phyloP scores from a whole-genome alignment of 106 monocot genomes.

The Allium cepa region DNA sequence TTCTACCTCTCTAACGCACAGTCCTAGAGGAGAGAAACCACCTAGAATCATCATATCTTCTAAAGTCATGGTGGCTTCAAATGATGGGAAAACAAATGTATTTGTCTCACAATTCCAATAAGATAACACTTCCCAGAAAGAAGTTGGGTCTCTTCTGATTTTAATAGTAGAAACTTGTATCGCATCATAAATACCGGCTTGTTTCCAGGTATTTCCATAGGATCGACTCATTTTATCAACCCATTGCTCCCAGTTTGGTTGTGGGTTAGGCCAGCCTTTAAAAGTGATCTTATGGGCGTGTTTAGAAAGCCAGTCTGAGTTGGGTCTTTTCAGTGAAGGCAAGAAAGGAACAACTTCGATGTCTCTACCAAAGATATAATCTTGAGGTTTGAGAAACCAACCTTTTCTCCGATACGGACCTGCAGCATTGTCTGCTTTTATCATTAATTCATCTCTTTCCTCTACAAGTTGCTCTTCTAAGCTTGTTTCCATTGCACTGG shows the following conservation, averaged over 20 bases:
- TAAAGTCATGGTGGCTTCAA: conserved; percentile 55
- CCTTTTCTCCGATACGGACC: background rate
- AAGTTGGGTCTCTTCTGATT: conserved; percentile 27
- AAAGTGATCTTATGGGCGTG: background rate
- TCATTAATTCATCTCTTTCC: background rate
- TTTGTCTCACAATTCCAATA: conserved; percentile 50
- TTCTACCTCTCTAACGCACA: conserved; percentile 4
- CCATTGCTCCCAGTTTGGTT: conserved; percentile 24
- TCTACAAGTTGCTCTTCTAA: background rate
- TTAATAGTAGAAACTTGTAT: conserved; percentile 42
- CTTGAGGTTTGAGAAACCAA: background rate
- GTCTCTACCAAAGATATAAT: background rate
- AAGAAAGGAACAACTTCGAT: background rate
- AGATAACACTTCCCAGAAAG: conserved; percentile 19
- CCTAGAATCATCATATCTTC: conserved; percentile 59
- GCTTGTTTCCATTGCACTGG: background rate
- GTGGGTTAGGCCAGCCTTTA: background rate
- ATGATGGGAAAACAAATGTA: conserved; percentile 69
- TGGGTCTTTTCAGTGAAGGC: background rate
- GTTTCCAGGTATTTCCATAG: conserved; percentile 35
- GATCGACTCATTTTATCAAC: conserved; percentile 36
- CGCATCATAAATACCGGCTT: conserved; percentile 47
- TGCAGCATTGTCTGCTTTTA: background rate
- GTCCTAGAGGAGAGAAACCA: conserved; percentile 46
- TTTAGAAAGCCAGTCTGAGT: background rate